Evolutionary conservation across 1,139 yeast species (phyloP).

Genomic region (Sugiyamaella japonica): DNA sequence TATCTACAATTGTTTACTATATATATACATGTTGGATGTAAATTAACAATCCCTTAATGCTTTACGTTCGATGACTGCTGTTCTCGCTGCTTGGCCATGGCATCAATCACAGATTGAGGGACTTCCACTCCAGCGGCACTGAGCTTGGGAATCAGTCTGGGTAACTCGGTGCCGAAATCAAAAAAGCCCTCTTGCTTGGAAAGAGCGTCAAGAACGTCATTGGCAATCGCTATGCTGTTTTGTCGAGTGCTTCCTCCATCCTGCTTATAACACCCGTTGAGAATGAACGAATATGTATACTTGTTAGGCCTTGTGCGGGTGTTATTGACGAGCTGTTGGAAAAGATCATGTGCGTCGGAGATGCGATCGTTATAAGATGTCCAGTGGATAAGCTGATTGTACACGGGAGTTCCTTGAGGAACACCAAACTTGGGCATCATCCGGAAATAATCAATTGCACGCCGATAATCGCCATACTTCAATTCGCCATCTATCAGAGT

Average conservation of each 20-base stretch:
- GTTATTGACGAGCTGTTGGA: constrained; percentile 38
- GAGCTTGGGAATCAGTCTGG: constrained; percentile 16
- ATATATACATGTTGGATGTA: not conserved
- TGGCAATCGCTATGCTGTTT: constrained; percentile 37
- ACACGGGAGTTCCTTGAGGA: constrained; percentile 48
- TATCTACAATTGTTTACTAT: not conserved
- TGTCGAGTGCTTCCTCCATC: constrained; percentile 33
- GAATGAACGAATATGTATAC: constrained; percentile 57
- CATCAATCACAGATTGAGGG: constrained; percentile 7
- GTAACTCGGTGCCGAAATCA: constrained; percentile 21
- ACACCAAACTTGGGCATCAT: constrained; percentile 46
- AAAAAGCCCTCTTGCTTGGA: constrained; percentile 18
- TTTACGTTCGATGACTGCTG: not conserved
- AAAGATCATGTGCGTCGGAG: constrained; percentile 47
- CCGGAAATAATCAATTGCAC: constrained; percentile 53
- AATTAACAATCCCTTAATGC: too few relatives aligned
- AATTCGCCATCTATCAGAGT: constrained; percentile 62
- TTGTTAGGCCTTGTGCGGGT: constrained; percentile 46
- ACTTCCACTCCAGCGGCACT: constrained; percentile 12
- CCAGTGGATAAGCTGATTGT: constrained; percentile 62
- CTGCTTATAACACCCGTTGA: constrained; percentile 47
- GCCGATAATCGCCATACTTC: constrained; percentile 48
- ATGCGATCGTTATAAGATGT: constrained; percentile 44
- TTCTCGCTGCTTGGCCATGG: not conserved
- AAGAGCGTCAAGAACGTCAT: constrained; percentile 42